Percentiles rank a stretch among this genome's conserved stretches.
Conservation (phyloP, 2,329 filamentous ascomycete genomes). For the Talaromyces sp. region DNA sequence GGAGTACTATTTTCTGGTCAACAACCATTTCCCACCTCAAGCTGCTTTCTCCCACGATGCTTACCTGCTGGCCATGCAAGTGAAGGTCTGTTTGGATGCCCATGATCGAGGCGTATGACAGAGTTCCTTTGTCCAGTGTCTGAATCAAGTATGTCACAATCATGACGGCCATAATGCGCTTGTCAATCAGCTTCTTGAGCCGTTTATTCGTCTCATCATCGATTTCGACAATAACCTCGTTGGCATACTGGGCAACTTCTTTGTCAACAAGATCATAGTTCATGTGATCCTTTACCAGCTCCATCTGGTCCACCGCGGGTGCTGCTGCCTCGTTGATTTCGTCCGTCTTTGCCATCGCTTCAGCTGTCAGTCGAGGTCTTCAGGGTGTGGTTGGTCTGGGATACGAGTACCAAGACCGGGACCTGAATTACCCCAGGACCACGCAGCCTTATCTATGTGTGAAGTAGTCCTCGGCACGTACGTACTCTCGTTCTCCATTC, state of each 20-base stretch:
- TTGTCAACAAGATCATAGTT: constrained; percentile 53
- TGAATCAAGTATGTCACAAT: constrained; percentile 21
- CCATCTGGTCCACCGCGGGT: not conserved
- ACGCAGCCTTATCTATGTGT: not conserved
- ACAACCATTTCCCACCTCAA: not conserved
- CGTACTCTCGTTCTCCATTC: not conserved
- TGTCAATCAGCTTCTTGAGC: constrained; percentile 21
- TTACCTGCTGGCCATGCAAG: not conserved
- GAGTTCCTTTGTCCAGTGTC: constrained; percentile 19
- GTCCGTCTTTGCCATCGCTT: not conserved
- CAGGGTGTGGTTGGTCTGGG: not conserved
- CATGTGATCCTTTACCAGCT: constrained; percentile 11
- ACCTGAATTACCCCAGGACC: not conserved
- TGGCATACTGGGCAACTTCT: constrained; percentile 69
- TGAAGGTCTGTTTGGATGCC: constrained; percentile 20
- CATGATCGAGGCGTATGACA: constrained; percentile 22
- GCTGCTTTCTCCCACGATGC: not conserved
- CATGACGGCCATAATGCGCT: constrained; percentile 21
- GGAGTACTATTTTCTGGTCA: constrained; percentile 47
- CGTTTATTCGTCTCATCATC: constrained; percentile 21
- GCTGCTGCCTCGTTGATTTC: not conserved
- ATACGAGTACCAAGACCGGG: not conserved
- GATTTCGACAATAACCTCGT: constrained; percentile 40
- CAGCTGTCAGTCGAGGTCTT: not conserved
- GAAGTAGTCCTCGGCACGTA: not conserved